phyloP scores from a whole-genome alignment of 352 stramenopile species.

The Phytophthora citrophthora region DNA sequence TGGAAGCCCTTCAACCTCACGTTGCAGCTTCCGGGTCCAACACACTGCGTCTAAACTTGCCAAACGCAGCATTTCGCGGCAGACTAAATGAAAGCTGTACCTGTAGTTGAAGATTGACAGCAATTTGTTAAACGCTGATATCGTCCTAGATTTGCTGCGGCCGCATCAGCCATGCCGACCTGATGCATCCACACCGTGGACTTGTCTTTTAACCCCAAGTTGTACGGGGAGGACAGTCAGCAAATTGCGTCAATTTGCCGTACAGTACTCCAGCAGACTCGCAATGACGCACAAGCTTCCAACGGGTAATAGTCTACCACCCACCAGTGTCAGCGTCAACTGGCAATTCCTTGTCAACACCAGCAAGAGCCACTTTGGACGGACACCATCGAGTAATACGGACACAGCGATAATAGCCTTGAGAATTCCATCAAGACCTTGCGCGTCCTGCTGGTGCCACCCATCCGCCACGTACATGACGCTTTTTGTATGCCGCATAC shows the following conservation, averaged over 20 bases:
- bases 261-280: background rate
- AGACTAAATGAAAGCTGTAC: no score
- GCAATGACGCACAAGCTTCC: background rate
- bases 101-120: no score
- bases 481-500: conserved; percentile 6
- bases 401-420: background rate
- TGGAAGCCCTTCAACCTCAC: background rate
- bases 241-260: no score
- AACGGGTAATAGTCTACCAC: background rate
- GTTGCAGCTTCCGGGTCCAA: background rate
- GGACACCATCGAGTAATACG: no score
- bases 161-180: background rate
- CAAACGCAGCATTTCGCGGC: no score
- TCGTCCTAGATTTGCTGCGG: background rate
- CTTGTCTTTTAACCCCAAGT: no score
- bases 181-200: no score
- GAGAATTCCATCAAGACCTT: background rate
- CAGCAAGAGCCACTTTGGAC: no score
- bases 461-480: conserved; percentile 2
- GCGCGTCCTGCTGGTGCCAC: conserved; percentile 6
- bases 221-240: no score
- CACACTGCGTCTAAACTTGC: no score
- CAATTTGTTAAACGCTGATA: conserved; percentile 3
- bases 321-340: no score
- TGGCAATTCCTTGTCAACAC: no score